Percentiles rank a stretch among this genome's conserved stretches.
phyloP scores from a whole-genome alignment of 352 stramenopile species.

The Pythium brassicae region DNA sequence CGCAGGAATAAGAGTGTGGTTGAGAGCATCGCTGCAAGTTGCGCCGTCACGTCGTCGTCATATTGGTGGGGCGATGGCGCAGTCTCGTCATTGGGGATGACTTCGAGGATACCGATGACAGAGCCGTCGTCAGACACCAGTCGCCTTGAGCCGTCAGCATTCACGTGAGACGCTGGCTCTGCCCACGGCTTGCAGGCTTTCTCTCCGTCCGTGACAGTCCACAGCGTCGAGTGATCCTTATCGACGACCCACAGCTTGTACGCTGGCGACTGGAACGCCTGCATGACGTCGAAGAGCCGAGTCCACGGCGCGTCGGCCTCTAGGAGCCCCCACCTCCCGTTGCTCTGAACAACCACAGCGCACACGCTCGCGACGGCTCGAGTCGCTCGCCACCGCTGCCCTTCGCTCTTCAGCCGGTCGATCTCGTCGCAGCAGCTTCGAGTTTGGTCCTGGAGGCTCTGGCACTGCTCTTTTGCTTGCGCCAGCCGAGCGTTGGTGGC shows the following conservation, averaged over 20 bases:
- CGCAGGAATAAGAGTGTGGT: not conserved
- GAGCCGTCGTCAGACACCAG: not conserved
- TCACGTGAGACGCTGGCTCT: not conserved
- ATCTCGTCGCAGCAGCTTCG: not conserved
- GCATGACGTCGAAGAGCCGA: not conserved
- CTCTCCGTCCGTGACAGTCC: constrained; percentile 2
- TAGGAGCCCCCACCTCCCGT: too few relatives aligned
- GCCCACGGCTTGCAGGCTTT: not conserved
- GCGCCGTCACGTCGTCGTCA: not conserved
- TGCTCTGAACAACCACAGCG: not conserved
- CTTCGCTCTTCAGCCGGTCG: not conserved
- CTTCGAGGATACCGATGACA: not conserved
- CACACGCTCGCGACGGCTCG: not conserved
- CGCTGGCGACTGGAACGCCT: not conserved
- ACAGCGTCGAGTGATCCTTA: not conserved
- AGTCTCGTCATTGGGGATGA: not conserved
- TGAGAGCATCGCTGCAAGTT: constrained; percentile 1
- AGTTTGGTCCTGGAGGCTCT: not conserved
- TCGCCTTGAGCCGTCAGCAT: not conserved
- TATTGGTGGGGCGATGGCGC: too few relatives aligned
- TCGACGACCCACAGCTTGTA: constrained; percentile 6
- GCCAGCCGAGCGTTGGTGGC: too few relatives aligned
- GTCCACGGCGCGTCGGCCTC: not conserved
- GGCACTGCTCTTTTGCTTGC: not conserved
- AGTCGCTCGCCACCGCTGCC: not conserved